Evolutionary conservation across 306 rosid genomes (phyloP).

Genomic region (Glycine latifolia): DNA sequence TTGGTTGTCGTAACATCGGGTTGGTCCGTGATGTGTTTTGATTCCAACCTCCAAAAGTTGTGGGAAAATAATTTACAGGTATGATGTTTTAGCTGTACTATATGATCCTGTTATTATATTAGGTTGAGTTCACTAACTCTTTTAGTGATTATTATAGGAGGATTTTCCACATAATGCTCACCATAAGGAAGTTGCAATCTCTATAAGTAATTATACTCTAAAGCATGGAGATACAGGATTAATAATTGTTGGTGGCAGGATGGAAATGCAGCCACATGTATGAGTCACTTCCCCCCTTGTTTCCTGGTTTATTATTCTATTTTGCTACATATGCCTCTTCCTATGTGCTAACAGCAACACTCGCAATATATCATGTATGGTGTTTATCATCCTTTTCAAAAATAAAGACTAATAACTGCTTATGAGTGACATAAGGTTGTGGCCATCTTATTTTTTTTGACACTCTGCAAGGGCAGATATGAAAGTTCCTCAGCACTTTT

Average conservation of each 20-base stretch:
- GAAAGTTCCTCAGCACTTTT: conserved; percentile 33
- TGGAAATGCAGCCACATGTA: conserved; percentile 98
- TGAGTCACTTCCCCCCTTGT: conserved; percentile 41
- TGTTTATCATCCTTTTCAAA: conserved; percentile 23
- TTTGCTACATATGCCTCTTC: background rate
- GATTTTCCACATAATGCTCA: conserved; percentile 98
- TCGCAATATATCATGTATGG: background rate
- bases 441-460: conserved; percentile 18
- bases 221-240: conserved; percentile 96
- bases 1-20: conserved; percentile 95
- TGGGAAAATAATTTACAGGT: conserved; percentile 98
- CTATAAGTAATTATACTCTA: conserved; percentile 84
- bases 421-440: conserved; percentile 22
- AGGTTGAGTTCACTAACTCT: conserved; percentile 33
- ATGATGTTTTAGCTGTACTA: conserved; percentile 26
- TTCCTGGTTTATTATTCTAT: conserved; percentile 25
- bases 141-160: conserved; percentile 59
- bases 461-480: conserved; percentile 26
- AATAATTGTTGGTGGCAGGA: conserved; percentile 94
- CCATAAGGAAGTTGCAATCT: conserved; percentile 91
- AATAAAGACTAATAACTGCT: background rate
- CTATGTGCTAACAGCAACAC: background rate
- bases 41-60: conserved; percentile 86
- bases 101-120: background rate
- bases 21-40: conserved; percentile 98